Evolutionary conservation across 495 filamentous ascomycete species (phyloP), one percentile per base, ranked within the genome.

Genomic region (Tuber indicum): DNA sequence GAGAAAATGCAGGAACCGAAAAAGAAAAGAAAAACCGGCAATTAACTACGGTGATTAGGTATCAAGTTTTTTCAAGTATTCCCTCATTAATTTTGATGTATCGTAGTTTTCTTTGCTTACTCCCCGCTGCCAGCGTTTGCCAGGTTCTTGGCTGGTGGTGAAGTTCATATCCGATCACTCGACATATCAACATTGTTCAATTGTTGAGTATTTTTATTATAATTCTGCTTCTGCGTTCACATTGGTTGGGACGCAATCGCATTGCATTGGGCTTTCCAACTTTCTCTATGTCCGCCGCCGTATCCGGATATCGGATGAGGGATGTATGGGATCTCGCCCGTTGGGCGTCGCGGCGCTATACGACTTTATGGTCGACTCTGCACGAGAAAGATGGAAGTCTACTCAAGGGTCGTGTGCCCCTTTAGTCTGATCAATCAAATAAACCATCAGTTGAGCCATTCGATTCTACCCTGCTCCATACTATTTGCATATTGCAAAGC

Each of bases 1-100:
- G 39, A 23, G 72, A 42, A 76, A 78, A 72, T 73, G 39, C 66
- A 76, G 23, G 39, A 41, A 41, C 39, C 4, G 2, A 2, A 5
- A 5, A 5, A 47, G 74, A 32, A 70, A 70, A 17, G 36, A 49
- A 72, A 72, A 74, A 41, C 26, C 45, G 2, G 39, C 39, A 41
- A 41, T 41, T 41, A 41, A 41, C 3, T 41, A 41, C 39, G 39
- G 39, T 41, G 39, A 41, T 41, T 41, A 5, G 39, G 39, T 41
- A 41, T 41, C 39, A 41, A 0, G 39, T 41, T 41, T 41, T 41
- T 41, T 41, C 2, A 2, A 41, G 39, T 41, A 41, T 2, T 41
- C 39, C 39, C 39, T 41, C 39, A 41, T 41, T 41, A 41, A 41
- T 41, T 41, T 41, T 41, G 39, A 5, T n/a, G n/a, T n/a, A n/a